Evolutionary conservation across 1,284 basidiomycete species (phyloP).

Genomic region (Heterobasidion irregulare): DNA sequence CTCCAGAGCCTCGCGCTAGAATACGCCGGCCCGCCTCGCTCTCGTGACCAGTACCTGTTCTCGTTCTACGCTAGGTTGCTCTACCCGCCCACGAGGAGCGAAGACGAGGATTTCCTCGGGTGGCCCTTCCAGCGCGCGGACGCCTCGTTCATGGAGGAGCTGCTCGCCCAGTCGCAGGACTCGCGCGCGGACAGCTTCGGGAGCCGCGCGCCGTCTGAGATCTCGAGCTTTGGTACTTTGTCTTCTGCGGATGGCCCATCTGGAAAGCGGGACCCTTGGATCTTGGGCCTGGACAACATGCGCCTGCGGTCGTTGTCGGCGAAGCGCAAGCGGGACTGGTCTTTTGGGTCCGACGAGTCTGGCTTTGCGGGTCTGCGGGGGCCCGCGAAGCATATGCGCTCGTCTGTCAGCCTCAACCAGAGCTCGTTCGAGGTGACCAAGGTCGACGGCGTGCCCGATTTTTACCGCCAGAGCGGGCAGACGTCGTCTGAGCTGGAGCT

Average conservation of each 20-base stretch:
- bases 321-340: background rate
- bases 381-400: conserved; percentile 29
- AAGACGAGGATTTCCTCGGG: background rate
- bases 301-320: background rate
- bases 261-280: conserved; percentile 2
- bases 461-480: background rate
- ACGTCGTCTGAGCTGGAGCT: background rate
- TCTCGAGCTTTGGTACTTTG: background rate
- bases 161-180: background rate
- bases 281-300: background rate
- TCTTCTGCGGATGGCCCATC: conserved; percentile 1
- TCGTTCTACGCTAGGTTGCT: conserved; percentile 9
- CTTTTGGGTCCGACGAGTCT: background rate
- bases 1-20: conserved; percentile 3
- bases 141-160: conserved; percentile 2
- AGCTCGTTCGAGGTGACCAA: conserved; percentile 39
- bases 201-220: background rate
- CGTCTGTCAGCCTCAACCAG: conserved; percentile 30
- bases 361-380: conserved; percentile 33
- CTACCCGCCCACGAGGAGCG: conserved; percentile 3
- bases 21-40: conserved; percentile 4
- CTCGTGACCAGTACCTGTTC: conserved; percentile 11
- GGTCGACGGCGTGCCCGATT: conserved; percentile 28
- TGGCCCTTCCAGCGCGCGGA: conserved; percentile 1
- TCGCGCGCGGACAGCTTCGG: background rate